Base-by-base conservation (phyloP, 495 filamentous ascomycete species). In the Lophiostoma macrostomum region DNA sequence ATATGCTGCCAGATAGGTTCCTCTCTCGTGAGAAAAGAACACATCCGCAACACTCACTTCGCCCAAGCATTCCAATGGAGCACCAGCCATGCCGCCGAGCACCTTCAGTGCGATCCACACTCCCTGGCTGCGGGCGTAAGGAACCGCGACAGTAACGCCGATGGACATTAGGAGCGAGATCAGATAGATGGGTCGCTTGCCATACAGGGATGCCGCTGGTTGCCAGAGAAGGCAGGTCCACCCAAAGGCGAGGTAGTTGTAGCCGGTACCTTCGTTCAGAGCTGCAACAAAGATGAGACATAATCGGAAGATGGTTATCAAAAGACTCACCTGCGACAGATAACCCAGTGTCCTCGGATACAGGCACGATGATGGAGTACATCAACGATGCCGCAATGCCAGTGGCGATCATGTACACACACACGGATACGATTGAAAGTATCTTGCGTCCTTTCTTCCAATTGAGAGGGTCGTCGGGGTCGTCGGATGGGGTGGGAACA, bases 201-300 rank as follows among this genome's bases (percentile, higher is more conserved):
- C 83, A 71, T 79, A 86, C 52, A 82, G 76, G 53, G 84, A 65
- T 0, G 83, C 79, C 41, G 84, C 74, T 0, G 82, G 81, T 65
- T 87, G 83, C 83, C 83, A 87, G 61, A 85, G 79, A 3, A 87
- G 62, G 44, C 81, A 72, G 0, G 80, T 80, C 80, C 78, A 84
- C 4, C 81, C 81, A 12, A 80, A 75, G 24, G 82, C 59, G 46
- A 85, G 61, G 53, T 83, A 82, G 53, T 43, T 64, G 20, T 51
- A 44, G 7, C 37, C 37, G 4, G 37, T 40, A 22, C 23, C 49
- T 35, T 22, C n/a, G 14, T n/a, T 23, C 7, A 23, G 30, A 46
- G 16, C n/a, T n/a, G n/a, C n/a, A n/a, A n/a, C n/a, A n/a, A n/a
- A n/a, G n/a, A n/a, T n/a, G n/a, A n/a, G n/a, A n/a, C n/a, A n/a